Conservation (phyloP, 306 rosid species). For the Chamaecrista fasciculata region DNA sequence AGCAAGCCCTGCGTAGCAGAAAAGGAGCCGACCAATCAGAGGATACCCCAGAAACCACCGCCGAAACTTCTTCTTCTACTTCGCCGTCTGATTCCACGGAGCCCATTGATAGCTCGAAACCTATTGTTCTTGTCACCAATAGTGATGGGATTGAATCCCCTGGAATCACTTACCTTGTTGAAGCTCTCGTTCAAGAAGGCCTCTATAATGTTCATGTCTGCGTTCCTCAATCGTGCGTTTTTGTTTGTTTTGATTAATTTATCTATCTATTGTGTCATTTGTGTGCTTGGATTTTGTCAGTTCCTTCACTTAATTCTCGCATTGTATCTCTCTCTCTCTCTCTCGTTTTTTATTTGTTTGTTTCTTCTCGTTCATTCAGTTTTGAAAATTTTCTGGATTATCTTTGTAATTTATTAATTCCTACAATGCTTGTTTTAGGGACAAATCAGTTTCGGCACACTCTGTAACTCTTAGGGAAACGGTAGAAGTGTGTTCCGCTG, state of each 20-base stretch:
- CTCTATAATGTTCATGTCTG: constrained; percentile 83
- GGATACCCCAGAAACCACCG: constrained; percentile 34
- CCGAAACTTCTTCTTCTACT: constrained; percentile 47
- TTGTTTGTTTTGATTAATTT: background rate
- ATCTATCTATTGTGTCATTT: background rate
- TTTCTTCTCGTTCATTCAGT: background rate
- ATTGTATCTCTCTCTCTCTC: background rate
- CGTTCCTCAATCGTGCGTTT: constrained; percentile 98
- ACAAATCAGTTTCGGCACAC: constrained; percentile 86
- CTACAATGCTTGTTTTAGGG: constrained; percentile 59
- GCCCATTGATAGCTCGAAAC: constrained; percentile 43
- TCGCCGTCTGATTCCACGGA: background rate
- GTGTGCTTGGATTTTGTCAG: background rate
- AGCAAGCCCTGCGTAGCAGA: constrained; percentile 57
- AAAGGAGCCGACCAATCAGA: constrained; percentile 45
- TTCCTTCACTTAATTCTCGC: background rate
- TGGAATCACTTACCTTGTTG: constrained; percentile 68
- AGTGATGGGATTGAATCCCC: constrained; percentile 82
- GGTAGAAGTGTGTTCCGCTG: constrained; percentile 66
- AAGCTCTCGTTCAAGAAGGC: constrained; percentile 73
- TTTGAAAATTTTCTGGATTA: background rate
- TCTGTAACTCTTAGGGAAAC: constrained; percentile 81
- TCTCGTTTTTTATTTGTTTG: background rate
- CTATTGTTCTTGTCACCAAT: constrained; percentile 65
- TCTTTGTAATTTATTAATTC: constrained; percentile 37